Conservation (phyloP, 208 protist genomes). For the Endotrypanum monterogeii region DNA sequence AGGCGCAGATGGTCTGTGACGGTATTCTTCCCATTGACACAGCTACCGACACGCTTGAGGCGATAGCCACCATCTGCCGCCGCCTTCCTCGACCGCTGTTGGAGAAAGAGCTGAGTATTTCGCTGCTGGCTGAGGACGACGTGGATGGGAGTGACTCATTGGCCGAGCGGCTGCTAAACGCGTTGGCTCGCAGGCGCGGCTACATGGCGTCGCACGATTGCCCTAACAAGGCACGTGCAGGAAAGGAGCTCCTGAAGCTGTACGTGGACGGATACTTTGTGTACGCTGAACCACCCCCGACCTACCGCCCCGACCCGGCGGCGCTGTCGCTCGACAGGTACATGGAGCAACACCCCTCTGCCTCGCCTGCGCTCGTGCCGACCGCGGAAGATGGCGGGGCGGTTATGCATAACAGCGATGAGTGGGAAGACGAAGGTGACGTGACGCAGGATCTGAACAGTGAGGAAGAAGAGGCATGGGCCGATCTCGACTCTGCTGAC, state of each 20-base stretch:
- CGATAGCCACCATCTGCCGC: conserved; percentile 64
- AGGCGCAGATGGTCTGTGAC: conserved; percentile 96
- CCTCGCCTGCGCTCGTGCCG: background rate
- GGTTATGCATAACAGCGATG: conserved; percentile 17
- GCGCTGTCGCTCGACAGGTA: conserved; percentile 32
- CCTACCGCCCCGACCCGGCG: conserved; percentile 38
- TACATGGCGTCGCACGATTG: conserved; percentile 96
- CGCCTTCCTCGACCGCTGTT: conserved; percentile 64
- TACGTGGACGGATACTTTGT: conserved; percentile 90
- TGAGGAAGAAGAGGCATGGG: conserved; percentile 76
- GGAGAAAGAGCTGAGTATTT: conserved; percentile 63
- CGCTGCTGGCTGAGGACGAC: conserved; percentile 64
- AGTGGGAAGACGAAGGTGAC: conserved; percentile 35
- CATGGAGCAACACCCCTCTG: conserved; percentile 20
- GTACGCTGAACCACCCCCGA: conserved; percentile 85
- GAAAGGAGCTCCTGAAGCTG: conserved; percentile 96
- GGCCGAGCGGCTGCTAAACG: conserved; percentile 80
- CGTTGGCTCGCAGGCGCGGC: conserved; percentile 78
- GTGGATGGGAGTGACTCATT: conserved; percentile 67
- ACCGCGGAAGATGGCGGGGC: conserved; percentile 4
- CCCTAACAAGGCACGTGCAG: conserved; percentile 92
- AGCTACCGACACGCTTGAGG: conserved; percentile 66
- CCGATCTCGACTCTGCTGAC: conserved; percentile 55
- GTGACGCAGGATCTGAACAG: conserved; percentile 56
- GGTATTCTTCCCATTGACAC: conserved; percentile 96